phyloP scores from a whole-genome alignment of 2,329 filamentous ascomycete species.

The Grosmannia serpens region DNA sequence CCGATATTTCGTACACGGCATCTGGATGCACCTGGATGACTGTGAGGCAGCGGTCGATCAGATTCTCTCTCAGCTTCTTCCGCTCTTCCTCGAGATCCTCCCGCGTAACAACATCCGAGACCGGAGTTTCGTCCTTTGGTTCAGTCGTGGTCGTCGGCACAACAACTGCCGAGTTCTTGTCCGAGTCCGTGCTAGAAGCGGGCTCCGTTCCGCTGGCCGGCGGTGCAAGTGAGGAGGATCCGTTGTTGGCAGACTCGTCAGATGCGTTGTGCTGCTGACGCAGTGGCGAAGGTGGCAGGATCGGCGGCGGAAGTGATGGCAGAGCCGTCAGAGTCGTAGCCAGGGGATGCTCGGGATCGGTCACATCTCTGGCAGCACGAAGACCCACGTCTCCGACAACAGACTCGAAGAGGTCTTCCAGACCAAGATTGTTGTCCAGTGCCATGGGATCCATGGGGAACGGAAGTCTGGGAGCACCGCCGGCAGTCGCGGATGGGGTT shows the following conservation, averaged over 20 bases:
- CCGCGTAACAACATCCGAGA: slow-evolving; percentile 31
- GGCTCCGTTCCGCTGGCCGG: neutral
- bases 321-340: neutral
- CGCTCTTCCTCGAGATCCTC: slow-evolving; percentile 74
- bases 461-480: slow-evolving; percentile 8
- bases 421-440: slow-evolving; percentile 17
- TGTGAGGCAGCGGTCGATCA: slow-evolving; percentile 85
- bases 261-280: neutral
- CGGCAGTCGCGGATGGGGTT: neutral
- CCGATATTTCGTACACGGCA: slow-evolving; percentile 81
- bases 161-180: neutral
- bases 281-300: neutral
- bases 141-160: neutral
- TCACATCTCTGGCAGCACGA: neutral
- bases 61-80: slow-evolving; percentile 55
- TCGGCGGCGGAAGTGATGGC: neutral
- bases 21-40: slow-evolving; percentile 80
- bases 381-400: neutral
- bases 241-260: neutral
- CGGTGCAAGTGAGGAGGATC: neutral
- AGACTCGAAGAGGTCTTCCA: slow-evolving; percentile 9
- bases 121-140: neutral
- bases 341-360: neutral
- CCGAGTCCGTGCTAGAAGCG: neutral
- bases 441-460: slow-evolving; percentile 19